Percentiles rank a stretch among this genome's conserved stretches.
Evolutionary conservation across 1,284 basidiomycete species (phyloP).

Genomic region (Earliella scabrosa): DNA sequence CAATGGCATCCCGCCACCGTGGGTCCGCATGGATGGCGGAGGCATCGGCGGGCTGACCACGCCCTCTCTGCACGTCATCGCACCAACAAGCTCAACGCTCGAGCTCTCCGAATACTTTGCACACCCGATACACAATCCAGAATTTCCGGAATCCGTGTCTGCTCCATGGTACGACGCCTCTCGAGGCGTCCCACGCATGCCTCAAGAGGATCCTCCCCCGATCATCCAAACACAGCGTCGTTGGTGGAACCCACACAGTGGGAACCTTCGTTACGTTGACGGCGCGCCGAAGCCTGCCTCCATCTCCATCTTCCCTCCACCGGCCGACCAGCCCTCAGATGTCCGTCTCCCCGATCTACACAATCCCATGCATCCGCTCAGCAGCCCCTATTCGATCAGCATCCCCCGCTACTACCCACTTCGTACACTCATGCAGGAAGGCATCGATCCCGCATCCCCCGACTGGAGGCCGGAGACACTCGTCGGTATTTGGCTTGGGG

Average conservation of each 20-base stretch:
- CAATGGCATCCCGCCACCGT: slow-evolving; percentile 10
- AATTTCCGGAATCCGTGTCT: slow-evolving; percentile 15
- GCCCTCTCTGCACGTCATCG: slow-evolving; percentile 20
- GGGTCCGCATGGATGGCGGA: slow-evolving; percentile 13
- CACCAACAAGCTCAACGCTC: slow-evolving; percentile 12
- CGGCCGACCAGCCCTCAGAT: slow-evolving; percentile 1
- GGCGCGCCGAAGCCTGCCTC: slow-evolving; percentile 10
- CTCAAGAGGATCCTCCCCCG: slow-evolving; percentile 13
- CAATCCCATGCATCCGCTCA: slow-evolving; percentile 8
- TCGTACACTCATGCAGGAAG: slow-evolving; percentile 7
- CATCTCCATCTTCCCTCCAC: slow-evolving; percentile 15
- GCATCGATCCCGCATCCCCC: slow-evolving; percentile 14
- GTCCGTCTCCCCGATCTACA: slow-evolving; percentile 12
- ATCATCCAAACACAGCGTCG: not conserved
- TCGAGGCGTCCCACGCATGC: slow-evolving; percentile 18
- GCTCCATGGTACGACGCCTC: slow-evolving; percentile 22
- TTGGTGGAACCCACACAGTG: not conserved
- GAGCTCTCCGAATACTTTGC: not conserved
- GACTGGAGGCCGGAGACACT: slow-evolving; percentile 28
- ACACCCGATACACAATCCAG: slow-evolving; percentile 2
- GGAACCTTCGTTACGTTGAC: slow-evolving; percentile 6
- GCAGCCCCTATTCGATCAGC: slow-evolving; percentile 1
- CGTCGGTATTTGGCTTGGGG: slow-evolving; percentile 33
- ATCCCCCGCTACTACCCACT: slow-evolving; percentile 32
- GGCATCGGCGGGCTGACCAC: slow-evolving; percentile 1